A percentile compares a stretch with the other conserved stretches of the same genome.
Conservation (phyloP, 176 grass and related monocot species). For the Oryza rufipogon region DNA sequence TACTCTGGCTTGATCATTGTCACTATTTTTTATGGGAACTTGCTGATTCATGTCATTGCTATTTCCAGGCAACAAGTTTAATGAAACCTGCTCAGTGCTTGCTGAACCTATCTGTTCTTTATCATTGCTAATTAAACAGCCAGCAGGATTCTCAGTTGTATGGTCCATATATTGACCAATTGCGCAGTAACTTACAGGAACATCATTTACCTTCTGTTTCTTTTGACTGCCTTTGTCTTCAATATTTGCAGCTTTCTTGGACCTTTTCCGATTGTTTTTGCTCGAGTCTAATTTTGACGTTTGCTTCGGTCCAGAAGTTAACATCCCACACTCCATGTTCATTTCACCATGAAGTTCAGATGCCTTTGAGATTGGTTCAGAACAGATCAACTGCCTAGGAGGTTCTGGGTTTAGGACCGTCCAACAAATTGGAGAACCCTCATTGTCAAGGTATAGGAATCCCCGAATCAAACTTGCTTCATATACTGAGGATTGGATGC, state of each 20-base stretch:
- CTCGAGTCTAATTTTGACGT: slow-evolving; percentile 6
- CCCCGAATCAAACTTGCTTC: slow-evolving; percentile 75
- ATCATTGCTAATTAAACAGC: neutral
- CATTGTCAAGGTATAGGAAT: slow-evolving; percentile 61
- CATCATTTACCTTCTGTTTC: slow-evolving; percentile 35
- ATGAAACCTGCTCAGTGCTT: slow-evolving; percentile 29
- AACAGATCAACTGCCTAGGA: slow-evolving; percentile 28
- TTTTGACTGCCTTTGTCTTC: slow-evolving; percentile 5
- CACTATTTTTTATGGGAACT: neutral
- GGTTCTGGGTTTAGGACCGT: slow-evolving; percentile 45
- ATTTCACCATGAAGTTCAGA: slow-evolving; percentile 23
- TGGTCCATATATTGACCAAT: slow-evolving; percentile 23
- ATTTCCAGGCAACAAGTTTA: slow-evolving; percentile 14
- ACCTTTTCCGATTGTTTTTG: slow-evolving; percentile 52
- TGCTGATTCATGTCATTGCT: slow-evolving; percentile 10
- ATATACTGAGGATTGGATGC: slow-evolving; percentile 43
- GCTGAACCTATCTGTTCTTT: slow-evolving; percentile 10
- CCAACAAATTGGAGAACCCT: slow-evolving; percentile 62
- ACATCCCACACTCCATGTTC: neutral
- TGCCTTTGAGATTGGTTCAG: slow-evolving; percentile 23
- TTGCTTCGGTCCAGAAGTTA: too few relatives aligned
- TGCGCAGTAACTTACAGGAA: slow-evolving; percentile 22
- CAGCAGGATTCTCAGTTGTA: slow-evolving; percentile 16
- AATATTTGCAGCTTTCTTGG: slow-evolving; percentile 48
- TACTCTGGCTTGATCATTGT: slow-evolving; percentile 29